Percentiles rank a stretch among this genome's conserved stretches.
phyloP scores from a whole-genome alignment of 768 basidiomycete species.

The Tremella yokohamensis region DNA sequence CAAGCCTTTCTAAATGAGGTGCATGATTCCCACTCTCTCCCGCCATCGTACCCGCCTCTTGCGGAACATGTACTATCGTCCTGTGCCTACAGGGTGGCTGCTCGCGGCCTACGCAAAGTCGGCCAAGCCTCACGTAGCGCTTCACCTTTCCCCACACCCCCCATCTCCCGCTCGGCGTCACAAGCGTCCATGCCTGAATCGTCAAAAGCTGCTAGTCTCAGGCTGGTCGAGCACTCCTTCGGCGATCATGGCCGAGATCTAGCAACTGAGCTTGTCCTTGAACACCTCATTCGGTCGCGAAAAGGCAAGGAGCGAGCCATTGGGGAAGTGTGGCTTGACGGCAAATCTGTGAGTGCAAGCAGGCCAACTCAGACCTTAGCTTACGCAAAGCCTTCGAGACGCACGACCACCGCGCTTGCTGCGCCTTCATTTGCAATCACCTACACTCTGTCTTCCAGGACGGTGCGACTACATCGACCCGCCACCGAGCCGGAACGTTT shows the following conservation, averaged over 20 bases:
- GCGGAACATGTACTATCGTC: conserved; percentile 21
- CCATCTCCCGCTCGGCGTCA: conserved; percentile 22
- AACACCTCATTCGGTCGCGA: conserved; percentile 24
- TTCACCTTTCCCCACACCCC: conserved; percentile 25
- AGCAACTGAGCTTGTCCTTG: conserved; percentile 35
- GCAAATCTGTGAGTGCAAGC: conserved; percentile 41
- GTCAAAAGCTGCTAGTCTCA: not conserved
- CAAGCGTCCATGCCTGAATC: conserved; percentile 4
- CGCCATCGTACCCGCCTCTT: conserved; percentile 31
- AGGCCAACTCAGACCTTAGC: not conserved
- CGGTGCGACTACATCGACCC: conserved; percentile 33
- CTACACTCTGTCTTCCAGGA: conserved; percentile 33
- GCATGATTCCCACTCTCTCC: conserved; percentile 24
- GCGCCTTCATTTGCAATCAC: conserved; percentile 43
- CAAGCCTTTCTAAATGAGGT: conserved; percentile 39
- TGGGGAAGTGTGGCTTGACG: conserved; percentile 50
- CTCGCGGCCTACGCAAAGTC: not conserved
- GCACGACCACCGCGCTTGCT: conserved; percentile 44
- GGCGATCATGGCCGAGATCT: conserved; percentile 24
- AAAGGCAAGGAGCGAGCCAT: conserved; percentile 36
- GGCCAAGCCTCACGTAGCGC: conserved; percentile 5
- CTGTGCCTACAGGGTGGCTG: conserved; percentile 34
- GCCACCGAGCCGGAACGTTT: not conserved
- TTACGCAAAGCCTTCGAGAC: conserved; percentile 33
- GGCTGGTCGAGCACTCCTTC: conserved; percentile 27